Percentiles rank a stretch among this genome's conserved stretches.
These are phyloP conservation scores for Globisporangium polare DNA, from an alignment of 352 stramenopile genomes.

Conservation along the genomic window DNA sequence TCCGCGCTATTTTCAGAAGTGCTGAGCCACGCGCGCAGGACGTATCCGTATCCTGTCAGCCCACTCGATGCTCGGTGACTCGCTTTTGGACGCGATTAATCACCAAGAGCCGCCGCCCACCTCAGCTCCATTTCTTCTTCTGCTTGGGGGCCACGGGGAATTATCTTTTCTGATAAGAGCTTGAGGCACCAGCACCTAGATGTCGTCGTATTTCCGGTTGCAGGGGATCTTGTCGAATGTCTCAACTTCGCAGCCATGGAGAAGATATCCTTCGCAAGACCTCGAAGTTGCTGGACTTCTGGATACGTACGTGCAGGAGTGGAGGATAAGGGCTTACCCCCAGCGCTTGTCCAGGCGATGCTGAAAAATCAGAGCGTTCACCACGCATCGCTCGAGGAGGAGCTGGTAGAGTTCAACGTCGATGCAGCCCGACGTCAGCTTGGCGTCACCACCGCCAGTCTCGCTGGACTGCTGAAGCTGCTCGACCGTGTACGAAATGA, in stretches of 20 bases:
- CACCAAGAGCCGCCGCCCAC: background rate
- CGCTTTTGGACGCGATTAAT: background rate
- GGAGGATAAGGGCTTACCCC: background rate
- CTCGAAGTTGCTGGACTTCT: no score
- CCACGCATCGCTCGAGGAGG: slow-evolving; percentile 7
- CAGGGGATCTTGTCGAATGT: background rate
- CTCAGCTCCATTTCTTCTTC: background rate
- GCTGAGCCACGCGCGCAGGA: background rate
- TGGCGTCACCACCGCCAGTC: background rate
- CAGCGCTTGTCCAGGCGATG: slow-evolving; percentile 8
- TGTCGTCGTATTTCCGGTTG: background rate
- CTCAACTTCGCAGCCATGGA: background rate
- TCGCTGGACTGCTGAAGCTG: slow-evolving; percentile 3
- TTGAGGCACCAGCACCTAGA: background rate
- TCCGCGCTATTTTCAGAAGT: background rate
- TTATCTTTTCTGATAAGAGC: background rate
- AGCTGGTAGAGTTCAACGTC: slow-evolving; percentile 9
- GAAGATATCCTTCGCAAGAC: background rate
- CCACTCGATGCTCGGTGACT: no score
- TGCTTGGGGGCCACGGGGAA: background rate
- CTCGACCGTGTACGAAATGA: slow-evolving; percentile 15
- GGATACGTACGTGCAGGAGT: background rate
- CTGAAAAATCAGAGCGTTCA: slow-evolving; percentile 8
- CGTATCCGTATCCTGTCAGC: background rate
- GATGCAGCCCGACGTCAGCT: background rate